Conservation (phyloP, 1,284 basidiomycete species). For the Malassezia vespertilionis region DNA sequence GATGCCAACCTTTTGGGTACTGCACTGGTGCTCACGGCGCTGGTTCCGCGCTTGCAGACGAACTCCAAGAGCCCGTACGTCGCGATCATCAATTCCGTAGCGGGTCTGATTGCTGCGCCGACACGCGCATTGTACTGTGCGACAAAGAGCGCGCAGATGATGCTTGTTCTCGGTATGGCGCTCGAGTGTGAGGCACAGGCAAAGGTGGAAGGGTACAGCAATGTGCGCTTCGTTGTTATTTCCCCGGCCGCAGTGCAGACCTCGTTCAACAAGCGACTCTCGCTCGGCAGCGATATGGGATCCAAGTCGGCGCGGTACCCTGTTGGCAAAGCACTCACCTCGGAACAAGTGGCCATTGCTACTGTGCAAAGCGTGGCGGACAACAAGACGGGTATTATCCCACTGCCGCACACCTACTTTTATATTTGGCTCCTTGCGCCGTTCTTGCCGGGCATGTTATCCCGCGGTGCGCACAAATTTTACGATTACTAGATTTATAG, state of each 20-base stretch:
- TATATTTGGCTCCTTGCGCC: constrained; percentile 8
- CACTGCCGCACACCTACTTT: constrained; percentile 9
- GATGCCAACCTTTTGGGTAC: constrained; percentile 50
- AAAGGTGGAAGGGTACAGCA: background rate
- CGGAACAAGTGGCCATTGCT: background rate
- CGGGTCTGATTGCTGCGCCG: constrained; percentile 67
- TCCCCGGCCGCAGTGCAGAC: constrained; percentile 22
- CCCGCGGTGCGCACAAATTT: background rate
- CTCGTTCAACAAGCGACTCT: constrained; percentile 15
- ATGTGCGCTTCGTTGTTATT: constrained; percentile 17
- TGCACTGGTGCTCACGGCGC: constrained; percentile 48
- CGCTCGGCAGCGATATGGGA: background rate
- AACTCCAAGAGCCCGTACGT: constrained; percentile 63
- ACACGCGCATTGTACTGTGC: constrained; percentile 71
- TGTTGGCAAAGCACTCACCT: background rate
- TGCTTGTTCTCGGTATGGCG: constrained; percentile 64
- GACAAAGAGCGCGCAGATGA: constrained; percentile 66
- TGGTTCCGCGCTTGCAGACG: constrained; percentile 61
- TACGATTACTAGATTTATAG: constrained; percentile 4
- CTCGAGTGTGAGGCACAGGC: constrained; percentile 54
- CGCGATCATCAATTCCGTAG: constrained; percentile 66
- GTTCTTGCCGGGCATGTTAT: background rate
- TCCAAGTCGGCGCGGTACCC: background rate
- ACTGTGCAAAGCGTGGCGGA: background rate
- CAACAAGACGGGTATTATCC: constrained; percentile 1